phyloP scores from a whole-genome alignment of 1,284 basidiomycete genomes.

The Malassezia sympodialis region DNA sequence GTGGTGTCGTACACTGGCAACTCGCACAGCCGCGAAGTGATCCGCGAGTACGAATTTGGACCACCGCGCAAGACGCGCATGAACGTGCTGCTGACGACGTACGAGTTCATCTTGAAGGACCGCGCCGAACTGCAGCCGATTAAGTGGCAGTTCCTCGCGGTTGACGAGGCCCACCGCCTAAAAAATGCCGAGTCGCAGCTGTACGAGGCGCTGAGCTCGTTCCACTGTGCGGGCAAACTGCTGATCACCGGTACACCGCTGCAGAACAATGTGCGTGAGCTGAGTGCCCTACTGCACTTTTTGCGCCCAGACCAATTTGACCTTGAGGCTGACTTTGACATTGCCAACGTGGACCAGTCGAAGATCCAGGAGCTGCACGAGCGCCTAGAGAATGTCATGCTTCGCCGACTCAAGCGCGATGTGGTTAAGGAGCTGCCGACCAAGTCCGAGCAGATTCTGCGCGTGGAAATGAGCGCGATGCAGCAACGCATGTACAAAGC shows the following conservation, averaged over 20 bases:
- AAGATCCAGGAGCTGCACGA: slow-evolving; percentile 77
- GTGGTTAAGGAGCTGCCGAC: slow-evolving; percentile 94
- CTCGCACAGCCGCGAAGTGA: slow-evolving; percentile 66
- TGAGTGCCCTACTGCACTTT: slow-evolving; percentile 95
- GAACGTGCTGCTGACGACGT: slow-evolving; percentile 92
- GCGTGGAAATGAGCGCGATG: slow-evolving; percentile 93
- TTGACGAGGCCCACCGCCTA: slow-evolving; percentile 95
- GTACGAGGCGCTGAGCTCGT: slow-evolving; percentile 83
- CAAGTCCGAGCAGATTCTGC: slow-evolving; percentile 93
- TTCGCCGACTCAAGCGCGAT: slow-evolving; percentile 86
- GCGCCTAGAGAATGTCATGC: slow-evolving; percentile 88
- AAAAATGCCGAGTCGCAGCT: slow-evolving; percentile 97
- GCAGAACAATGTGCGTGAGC: slow-evolving; percentile 97
- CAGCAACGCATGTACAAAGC: slow-evolving; percentile 99
- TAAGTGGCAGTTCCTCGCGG: slow-evolving; percentile 98
- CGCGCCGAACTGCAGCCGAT: slow-evolving; percentile 76
- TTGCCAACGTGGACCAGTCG: slow-evolving; percentile 52
- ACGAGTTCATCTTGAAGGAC: slow-evolving; percentile 99
- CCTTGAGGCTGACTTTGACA: slow-evolving; percentile 73
- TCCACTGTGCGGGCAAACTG: slow-evolving; percentile 79
- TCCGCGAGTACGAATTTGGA: slow-evolving; percentile 76
- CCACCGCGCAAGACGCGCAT: slow-evolving; percentile 71
- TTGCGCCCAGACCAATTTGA: slow-evolving; percentile 93
- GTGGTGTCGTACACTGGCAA: slow-evolving; percentile 89
- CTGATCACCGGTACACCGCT: slow-evolving; percentile 96